Conservation (phyloP, 306 rosid species). For the Trichosanthes truncata region DNA sequence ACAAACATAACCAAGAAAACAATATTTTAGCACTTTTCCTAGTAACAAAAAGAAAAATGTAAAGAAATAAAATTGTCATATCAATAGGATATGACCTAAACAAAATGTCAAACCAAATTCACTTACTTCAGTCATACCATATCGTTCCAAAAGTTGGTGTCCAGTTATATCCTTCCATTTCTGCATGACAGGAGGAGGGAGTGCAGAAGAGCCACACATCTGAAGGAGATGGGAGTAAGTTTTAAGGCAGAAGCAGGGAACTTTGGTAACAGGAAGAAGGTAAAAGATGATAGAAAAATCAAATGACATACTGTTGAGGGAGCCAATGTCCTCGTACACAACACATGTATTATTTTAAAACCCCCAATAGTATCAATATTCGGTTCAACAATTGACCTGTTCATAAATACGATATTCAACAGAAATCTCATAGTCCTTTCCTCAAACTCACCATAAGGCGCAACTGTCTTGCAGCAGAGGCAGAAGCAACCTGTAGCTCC, state of each 20-base stretch:
- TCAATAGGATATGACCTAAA: conserved; percentile 3
- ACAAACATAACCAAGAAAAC: conserved; percentile 8
- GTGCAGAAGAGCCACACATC: conserved; percentile 99
- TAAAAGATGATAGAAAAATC: not conserved
- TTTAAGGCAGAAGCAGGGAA: not conserved
- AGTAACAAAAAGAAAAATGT: not conserved
- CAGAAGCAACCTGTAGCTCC: conserved; percentile 58
- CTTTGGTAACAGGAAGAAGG: not conserved
- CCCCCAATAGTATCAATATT: not conserved
- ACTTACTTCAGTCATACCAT: conserved; percentile 94
- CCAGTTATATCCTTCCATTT: conserved; percentile 83
- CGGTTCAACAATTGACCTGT: not conserved
- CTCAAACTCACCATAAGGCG: conserved; percentile 73
- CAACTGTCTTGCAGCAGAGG: conserved; percentile 75
- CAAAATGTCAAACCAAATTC: conserved; percentile 6
- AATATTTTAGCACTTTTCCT: not conserved
- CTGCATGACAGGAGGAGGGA: conserved; percentile 82
- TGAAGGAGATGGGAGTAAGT: conserved; percentile 6
- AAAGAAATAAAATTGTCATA: not conserved
- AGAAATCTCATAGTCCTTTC: not conserved
- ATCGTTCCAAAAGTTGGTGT: conserved; percentile 84
- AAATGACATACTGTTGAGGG: not conserved
- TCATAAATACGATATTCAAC: not conserved
- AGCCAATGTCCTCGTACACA: not conserved
- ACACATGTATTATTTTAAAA: not conserved